Base-by-base conservation (phyloP, 768 basidiomycete species). In the Suillus lakei region DNA sequence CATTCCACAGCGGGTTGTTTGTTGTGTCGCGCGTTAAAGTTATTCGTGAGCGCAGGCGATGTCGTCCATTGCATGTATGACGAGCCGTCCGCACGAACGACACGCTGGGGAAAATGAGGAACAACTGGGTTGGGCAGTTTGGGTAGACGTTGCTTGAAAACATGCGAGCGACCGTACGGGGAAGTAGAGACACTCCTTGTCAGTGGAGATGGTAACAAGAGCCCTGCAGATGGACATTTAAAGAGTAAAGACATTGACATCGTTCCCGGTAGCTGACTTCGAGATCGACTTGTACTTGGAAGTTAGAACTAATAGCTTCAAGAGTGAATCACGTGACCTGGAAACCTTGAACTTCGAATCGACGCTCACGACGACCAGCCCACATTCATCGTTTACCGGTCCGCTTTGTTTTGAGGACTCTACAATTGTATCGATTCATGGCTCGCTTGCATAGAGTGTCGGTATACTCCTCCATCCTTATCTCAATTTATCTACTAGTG, bases 51-150 rank as follows among this genome's bases (percentile, higher is more conserved):
- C 88, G 88, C 0, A n/a, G 95, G 95, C 0, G 94, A 93, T 1
- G 95, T 96, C 16, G 92, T 93, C 86, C 91, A 92, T 70, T 96
- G 92, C 5, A 86, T 88, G 75, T 93, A 95, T 1, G 91, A 92
- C 30, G 92, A 91, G 15, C 96, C 95, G 79, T 97, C 96, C 0
- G 94, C 89, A 69, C 92, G 89, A 64, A 93, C 85, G 66, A 97
- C 91, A 68, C 84, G 86, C 77, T 96, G 94, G 3, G 93, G 91
- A 77, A 90, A 97, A 68, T 91, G 90, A 36, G 93, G 92, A 2
- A 95, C 91, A 70, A 93, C 77, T 4, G 95, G 95, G 66, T 91
- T 89, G 4, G 95, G 95, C 4, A 96, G 84, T 5, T 83, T 78
- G 18, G 87, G 86, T 51, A 83, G 70, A 38, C 90, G 86, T 62